Conservation (phyloP, 2,329 filamentous ascomycete species). For the Penicillium sp. region DNA sequence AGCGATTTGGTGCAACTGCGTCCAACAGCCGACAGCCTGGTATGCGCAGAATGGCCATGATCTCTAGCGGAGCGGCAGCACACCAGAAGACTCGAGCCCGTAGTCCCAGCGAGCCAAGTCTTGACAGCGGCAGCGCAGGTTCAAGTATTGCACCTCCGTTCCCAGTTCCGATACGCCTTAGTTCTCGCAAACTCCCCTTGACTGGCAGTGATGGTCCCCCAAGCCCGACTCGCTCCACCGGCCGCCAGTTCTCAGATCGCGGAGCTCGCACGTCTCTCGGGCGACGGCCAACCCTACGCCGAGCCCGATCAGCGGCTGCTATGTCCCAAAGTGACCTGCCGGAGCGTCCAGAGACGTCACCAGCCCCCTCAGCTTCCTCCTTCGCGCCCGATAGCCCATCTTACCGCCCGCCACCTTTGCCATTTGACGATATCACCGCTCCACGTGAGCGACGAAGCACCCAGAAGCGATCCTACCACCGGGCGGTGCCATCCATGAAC, state of each 20-base stretch:
- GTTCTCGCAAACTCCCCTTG: constrained; percentile 71
- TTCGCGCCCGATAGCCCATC: constrained; percentile 65
- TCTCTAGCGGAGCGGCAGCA: constrained; percentile 71
- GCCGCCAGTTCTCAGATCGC: constrained; percentile 55
- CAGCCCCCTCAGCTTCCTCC: constrained; percentile 62
- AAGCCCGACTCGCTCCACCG: constrained; percentile 66
- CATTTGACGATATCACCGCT: constrained; percentile 66
- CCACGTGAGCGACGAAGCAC: constrained; percentile 35
- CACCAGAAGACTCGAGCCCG: constrained; percentile 63
- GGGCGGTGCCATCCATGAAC: constrained; percentile 23
- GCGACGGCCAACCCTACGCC: constrained; percentile 65
- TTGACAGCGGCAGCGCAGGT: constrained; percentile 39
- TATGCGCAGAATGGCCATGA: constrained; percentile 75
- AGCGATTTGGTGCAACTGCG: constrained; percentile 41
- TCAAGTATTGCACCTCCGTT: constrained; percentile 66
- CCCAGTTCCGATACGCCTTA: constrained; percentile 84
- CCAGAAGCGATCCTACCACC: constrained; percentile 24
- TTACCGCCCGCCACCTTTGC: constrained; percentile 64
- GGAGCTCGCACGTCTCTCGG: constrained; percentile 55
- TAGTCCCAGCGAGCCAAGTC: constrained; percentile 46
- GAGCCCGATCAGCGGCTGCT: constrained; percentile 77
- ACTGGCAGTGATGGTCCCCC: constrained; percentile 71
- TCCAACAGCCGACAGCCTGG: constrained; percentile 52
- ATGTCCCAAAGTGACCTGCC: constrained; percentile 57
- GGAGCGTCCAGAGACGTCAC: constrained; percentile 48